Evolutionary conservation across 2,329 filamentous ascomycete genomes (phyloP), one percentile per base, ranked within the genome.

Genomic region (Neophaeococcomyces mojaviensis): DNA sequence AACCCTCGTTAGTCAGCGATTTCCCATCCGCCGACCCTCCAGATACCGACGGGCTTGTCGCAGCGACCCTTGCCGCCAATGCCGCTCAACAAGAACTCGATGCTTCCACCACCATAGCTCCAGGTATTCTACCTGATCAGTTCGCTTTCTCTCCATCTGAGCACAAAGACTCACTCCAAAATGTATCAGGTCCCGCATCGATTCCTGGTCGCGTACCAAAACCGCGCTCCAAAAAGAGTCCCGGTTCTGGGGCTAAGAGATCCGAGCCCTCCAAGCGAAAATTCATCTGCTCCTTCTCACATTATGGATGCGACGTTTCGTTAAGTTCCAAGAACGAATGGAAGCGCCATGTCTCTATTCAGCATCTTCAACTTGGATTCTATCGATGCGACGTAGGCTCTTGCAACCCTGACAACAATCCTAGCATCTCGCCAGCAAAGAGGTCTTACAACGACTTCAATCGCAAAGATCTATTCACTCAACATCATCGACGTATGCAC

Each of bases 291-390:
- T 81, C 87, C 46, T 88, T 96, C 62, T 71, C 77, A 22, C 81
- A 79, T 46, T 92, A 89, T 48, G 85, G 84, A 28, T 97, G 90
- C 66, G 56, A 55, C 1, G 78, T 81, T 2, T 80, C 75, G 1
- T 94, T 95, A 58, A 76, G 77, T 3, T 82, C 77, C 55, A 95
- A 94, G 68, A 95, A 95, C 61, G 89, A 96, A 64, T 96, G 90
- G 90, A 96, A 96, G 65, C 80, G 90, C 0, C 90, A 97, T 61
- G 79, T 92, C 58, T 71, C 73, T 26, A 85, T 84, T 0, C 85
- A 94, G 60, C 90, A 97, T 60, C 71, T 95, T 18, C 77, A 82
- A 45, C 71, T 86, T 3, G 69, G 77, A 36, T 86, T 82, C 65
- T 96, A 84, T 78, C 73, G 83, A 47, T 97, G 89, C 67, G 76